phyloP scores from a whole-genome alignment of 768 basidiomycete species.

The Leccinum disarticulatum region DNA sequence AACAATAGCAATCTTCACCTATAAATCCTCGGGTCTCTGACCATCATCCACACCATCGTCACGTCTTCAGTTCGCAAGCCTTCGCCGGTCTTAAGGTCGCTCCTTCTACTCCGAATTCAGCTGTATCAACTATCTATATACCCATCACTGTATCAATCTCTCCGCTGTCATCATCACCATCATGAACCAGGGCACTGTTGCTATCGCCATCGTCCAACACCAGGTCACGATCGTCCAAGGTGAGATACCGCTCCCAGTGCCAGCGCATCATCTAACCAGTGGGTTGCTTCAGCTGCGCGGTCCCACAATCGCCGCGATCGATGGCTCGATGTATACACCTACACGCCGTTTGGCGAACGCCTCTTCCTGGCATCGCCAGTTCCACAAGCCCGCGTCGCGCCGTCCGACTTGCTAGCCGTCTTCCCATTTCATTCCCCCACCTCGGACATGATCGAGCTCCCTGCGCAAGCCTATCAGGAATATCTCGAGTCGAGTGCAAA shows the following conservation, averaged over 20 bases:
- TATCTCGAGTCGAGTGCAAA: constrained; percentile 54
- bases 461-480: constrained; percentile 55
- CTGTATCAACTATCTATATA: constrained; percentile 21
- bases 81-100: constrained; percentile 1
- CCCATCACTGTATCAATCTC: constrained; percentile 16
- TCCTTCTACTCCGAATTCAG: constrained; percentile 4
- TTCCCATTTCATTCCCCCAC: constrained; percentile 39
- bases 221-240: constrained; percentile 71
- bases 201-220: constrained; percentile 67
- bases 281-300: constrained; percentile 45
- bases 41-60: not conserved
- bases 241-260: constrained; percentile 23
- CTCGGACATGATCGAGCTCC: constrained; percentile 64
- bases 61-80: constrained; percentile 1
- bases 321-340: constrained; percentile 67
- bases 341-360: constrained; percentile 60
- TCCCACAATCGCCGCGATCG: constrained; percentile 54
- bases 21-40: constrained; percentile 22
- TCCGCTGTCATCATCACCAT: constrained; percentile 34
- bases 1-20: constrained; percentile 18
- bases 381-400: constrained; percentile 61
- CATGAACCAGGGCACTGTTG: constrained; percentile 58
- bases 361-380: constrained; percentile 62
- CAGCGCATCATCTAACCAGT: constrained; percentile 4
- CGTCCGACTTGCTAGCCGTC: constrained; percentile 58